A percentile compares a stretch with the other conserved stretches of the same genome.
Conservation (phyloP, 805 yeast species). For the Saccharomycopsis selenospora region DNA sequence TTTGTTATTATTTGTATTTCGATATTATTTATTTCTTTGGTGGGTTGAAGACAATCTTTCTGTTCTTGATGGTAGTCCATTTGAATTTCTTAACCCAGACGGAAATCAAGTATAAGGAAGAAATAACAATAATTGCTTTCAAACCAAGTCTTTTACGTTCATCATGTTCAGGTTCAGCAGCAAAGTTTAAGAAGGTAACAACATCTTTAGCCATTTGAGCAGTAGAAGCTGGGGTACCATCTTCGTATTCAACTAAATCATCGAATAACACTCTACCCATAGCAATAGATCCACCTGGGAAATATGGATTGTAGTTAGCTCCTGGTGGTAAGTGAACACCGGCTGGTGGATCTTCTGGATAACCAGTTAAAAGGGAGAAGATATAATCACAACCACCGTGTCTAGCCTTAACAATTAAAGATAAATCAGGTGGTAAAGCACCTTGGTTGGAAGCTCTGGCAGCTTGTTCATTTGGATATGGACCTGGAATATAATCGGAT, state of each 20-base stretch:
- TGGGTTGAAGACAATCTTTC: constrained; percentile 89
- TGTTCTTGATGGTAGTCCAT: constrained; percentile 93
- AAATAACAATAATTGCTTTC: constrained; percentile 77
- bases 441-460: constrained; percentile 99
- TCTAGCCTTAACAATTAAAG: constrained; percentile 96
- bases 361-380: constrained; percentile 92
- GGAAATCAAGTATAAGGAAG: constrained; percentile 73
- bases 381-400: constrained; percentile 97
- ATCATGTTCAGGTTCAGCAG: constrained; percentile 97
- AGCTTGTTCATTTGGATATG: constrained; percentile 96
- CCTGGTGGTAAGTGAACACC: constrained; percentile 93
- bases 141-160: constrained; percentile 95
- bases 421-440: constrained; percentile 96
- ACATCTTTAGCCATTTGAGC: constrained; percentile 99
- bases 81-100: constrained; percentile 96
- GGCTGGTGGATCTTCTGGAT: constrained; percentile 98
- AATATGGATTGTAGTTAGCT: constrained; percentile 96
- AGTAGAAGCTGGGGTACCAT: constrained; percentile 97
- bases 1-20: neutral
- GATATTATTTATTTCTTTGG: constrained; percentile 54
- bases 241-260: constrained; percentile 96
- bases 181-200: constrained; percentile 93
- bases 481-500: constrained; percentile 91
- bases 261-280: constrained; percentile 98
- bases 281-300: constrained; percentile 99